Percentiles rank a stretch among this genome's conserved stretches.
Conservation (phyloP, 148 eudicot genomes). For the Chenopodium quinoa region DNA sequence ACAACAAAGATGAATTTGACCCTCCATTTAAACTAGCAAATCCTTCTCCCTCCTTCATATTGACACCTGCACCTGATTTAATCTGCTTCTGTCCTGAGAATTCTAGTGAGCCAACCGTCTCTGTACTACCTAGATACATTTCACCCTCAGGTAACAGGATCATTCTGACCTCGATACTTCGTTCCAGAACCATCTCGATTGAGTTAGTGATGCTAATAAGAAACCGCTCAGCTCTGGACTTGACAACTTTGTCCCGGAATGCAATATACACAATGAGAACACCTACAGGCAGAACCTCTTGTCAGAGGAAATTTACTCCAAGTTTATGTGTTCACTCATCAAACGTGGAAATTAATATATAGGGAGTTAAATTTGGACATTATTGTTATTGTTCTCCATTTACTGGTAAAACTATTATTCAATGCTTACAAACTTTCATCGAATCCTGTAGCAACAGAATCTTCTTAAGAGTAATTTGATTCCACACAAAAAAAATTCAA, state of each 20-base stretch:
- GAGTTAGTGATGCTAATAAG: slow-evolving; percentile 89
- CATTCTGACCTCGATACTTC: slow-evolving; percentile 74
- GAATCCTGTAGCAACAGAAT: no score
- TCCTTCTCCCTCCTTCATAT: slow-evolving; percentile 27
- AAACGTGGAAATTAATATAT: not conserved
- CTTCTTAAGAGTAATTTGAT: no score
- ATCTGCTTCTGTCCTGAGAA: slow-evolving; percentile 25
- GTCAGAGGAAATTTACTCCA: slow-evolving; percentile 13
- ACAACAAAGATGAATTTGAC: slow-evolving; percentile 30
- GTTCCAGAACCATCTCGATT: slow-evolving; percentile 64
- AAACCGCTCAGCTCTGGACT: slow-evolving; percentile 83
- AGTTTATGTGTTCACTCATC: not conserved
- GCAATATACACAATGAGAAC: slow-evolving; percentile 72
- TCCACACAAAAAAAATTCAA: no score
- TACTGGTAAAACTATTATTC: not conserved
- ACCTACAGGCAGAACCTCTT: slow-evolving; percentile 41
- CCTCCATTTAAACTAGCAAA: slow-evolving; percentile 31
- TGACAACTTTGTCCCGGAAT: slow-evolving; percentile 59
- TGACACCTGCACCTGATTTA: slow-evolving; percentile 25
- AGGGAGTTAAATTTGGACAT: not conserved
- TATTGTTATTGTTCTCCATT: not conserved
- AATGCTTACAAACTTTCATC: not conserved
- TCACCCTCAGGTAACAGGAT: slow-evolving; percentile 51
- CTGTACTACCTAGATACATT: slow-evolving; percentile 21
- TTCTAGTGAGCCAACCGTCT: slow-evolving; percentile 27